These are phyloP conservation scores for Symbiodinium pilosum DNA, from an alignment of 73 alveolate genomes.

Conservation along the genomic window DNA sequence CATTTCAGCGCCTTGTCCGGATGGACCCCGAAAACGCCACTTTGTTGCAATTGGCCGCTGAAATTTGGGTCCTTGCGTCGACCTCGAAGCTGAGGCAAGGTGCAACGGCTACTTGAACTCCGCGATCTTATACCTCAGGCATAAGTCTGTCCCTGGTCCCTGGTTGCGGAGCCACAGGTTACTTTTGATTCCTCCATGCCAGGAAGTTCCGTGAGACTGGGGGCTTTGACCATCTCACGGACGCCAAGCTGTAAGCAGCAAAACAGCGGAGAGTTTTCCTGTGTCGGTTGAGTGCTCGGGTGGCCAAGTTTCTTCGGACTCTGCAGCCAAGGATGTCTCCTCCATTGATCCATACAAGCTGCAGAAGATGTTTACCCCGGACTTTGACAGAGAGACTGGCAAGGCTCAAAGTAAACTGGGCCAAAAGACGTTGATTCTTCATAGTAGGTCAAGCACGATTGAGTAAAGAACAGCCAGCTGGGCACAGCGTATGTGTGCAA, in stretches of 20 bases:
- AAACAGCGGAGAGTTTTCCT: not conserved
- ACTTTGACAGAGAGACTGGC: conserved; percentile 70
- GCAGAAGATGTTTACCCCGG: conserved; percentile 56
- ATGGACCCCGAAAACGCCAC: conserved; percentile 68
- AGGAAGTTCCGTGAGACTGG: conserved; percentile 86
- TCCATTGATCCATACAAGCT: conserved; percentile 53
- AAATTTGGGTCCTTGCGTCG: not conserved
- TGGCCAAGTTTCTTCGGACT: not conserved
- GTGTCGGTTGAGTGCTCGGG: not conserved
- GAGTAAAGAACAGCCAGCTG: too few relatives aligned
- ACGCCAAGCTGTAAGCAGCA: not conserved
- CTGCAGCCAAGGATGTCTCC: conserved; percentile 25
- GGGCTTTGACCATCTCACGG: conserved; percentile 64
- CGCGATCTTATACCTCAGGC: conserved; percentile 56
- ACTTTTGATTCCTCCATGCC: not conserved
- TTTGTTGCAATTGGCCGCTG: not conserved
- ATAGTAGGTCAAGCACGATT: too few relatives aligned
- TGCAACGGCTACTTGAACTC: conserved; percentile 88
- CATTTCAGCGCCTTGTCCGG: conserved; percentile 63
- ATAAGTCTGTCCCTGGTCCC: not conserved
- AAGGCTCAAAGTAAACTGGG: not conserved
- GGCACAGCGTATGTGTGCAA: not conserved
- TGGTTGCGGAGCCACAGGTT: not conserved
- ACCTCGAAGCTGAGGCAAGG: conserved; percentile 36
- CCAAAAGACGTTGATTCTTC: not conserved